phyloP scores from a whole-genome alignment of 305 asterid species.

The Fraxinus latifolia region DNA sequence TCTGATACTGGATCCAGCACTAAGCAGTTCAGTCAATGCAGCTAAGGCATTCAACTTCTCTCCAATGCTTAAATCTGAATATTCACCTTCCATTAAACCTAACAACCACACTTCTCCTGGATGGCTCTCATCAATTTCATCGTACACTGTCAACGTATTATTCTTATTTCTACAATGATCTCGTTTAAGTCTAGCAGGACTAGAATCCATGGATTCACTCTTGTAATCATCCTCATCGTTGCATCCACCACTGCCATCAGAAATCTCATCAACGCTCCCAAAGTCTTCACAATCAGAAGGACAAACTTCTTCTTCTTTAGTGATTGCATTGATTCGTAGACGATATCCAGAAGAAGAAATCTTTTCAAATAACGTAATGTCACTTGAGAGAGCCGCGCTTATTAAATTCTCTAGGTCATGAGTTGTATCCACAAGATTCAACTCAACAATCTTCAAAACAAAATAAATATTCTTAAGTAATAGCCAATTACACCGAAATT shows the following conservation, averaged over 20 bases:
- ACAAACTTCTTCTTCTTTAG: slow-evolving; percentile 49
- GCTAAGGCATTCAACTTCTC: slow-evolving; percentile 74
- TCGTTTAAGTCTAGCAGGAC: slow-evolving; percentile 36
- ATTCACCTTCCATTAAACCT: slow-evolving; percentile 92
- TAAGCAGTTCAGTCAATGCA: slow-evolving; percentile 73
- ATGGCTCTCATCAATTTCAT: slow-evolving; percentile 95
- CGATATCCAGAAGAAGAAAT: slow-evolving; percentile 83
- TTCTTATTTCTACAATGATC: slow-evolving; percentile 31
- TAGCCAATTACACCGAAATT: slow-evolving; percentile 14
- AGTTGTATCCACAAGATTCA: slow-evolving; percentile 52
- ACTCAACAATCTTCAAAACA: slow-evolving; percentile 61
- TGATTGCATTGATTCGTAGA: slow-evolving; percentile 60
- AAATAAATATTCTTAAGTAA: slow-evolving; percentile 25
- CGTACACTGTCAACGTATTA: slow-evolving; percentile 29
- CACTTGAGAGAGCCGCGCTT: slow-evolving; percentile 68
- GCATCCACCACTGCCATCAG: slow-evolving; percentile 55
- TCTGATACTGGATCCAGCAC: slow-evolving; percentile 71
- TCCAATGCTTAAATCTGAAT: slow-evolving; percentile 79
- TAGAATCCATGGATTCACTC: slow-evolving; percentile 44
- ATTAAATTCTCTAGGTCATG: slow-evolving; percentile 57
- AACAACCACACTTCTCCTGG: slow-evolving; percentile 89
- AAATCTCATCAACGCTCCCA: slow-evolving; percentile 64
- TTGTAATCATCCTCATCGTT: slow-evolving; percentile 53
- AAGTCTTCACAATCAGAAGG: slow-evolving; percentile 65
- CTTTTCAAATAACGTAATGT: slow-evolving; percentile 85